A percentile compares a stretch with the other conserved stretches of the same genome.
Evolutionary conservation across 495 filamentous ascomycete genomes (phyloP).

Genomic region (Letharia columbiana): DNA sequence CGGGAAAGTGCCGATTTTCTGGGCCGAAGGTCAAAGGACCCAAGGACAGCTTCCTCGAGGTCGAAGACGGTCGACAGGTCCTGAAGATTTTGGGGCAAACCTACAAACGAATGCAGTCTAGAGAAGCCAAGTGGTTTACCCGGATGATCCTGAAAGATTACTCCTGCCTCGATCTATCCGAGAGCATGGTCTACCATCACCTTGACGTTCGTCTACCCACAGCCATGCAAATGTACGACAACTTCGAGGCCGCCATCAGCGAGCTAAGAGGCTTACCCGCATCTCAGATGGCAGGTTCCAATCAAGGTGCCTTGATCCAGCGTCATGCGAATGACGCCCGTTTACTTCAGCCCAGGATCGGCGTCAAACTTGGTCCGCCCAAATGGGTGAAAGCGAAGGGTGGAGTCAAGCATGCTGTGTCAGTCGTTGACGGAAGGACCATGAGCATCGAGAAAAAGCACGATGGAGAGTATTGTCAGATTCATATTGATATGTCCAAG

Average conservation of each 20-base stretch:
- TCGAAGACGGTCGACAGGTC: slow-evolving; percentile 34
- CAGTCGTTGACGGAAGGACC: slow-evolving; percentile 46
- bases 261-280: slow-evolving; percentile 33
- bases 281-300: neutral
- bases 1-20: slow-evolving; percentile 60
- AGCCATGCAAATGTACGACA: slow-evolving; percentile 59
- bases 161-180: slow-evolving; percentile 49
- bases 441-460: slow-evolving; percentile 78
- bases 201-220: slow-evolving; percentile 52
- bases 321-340: slow-evolving; percentile 30
- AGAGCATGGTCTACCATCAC: slow-evolving; percentile 37
- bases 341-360: slow-evolving; percentile 51
- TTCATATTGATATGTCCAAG: slow-evolving; percentile 65
- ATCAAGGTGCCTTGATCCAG: slow-evolving; percentile 20
- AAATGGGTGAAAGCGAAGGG: slow-evolving; percentile 56
- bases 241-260: slow-evolving; percentile 43
- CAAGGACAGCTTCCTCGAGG: slow-evolving; percentile 14
- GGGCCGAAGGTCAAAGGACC: slow-evolving; percentile 48
- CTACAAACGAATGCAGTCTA: slow-evolving; percentile 52
- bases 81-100: slow-evolving; percentile 29
- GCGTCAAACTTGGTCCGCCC: slow-evolving; percentile 68
- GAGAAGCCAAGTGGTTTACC: slow-evolving; percentile 84
- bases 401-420: slow-evolving; percentile 54
- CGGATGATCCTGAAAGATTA: slow-evolving; percentile 72
- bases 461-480: slow-evolving; percentile 83